Conservation (phyloP, 345 rosid genomes). For the Euphorbia pulcherrima region DNA sequence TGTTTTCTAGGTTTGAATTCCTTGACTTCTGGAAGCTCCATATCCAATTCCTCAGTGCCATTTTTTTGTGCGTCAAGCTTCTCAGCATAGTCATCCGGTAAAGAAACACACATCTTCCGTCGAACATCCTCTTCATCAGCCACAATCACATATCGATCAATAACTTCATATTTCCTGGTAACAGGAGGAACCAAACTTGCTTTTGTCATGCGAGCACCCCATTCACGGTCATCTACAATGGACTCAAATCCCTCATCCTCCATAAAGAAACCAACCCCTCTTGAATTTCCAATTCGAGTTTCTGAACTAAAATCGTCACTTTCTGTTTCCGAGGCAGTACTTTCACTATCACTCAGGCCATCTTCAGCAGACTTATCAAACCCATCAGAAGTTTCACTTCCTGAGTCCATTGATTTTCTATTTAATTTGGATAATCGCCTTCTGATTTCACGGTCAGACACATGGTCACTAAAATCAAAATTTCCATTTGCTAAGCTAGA, state of each 20-base stretch:
- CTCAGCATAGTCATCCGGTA: slow-evolving; percentile 95
- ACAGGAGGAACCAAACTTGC: slow-evolving; percentile 98
- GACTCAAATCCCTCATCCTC: slow-evolving; percentile 59
- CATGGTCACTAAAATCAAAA: slow-evolving; percentile 64
- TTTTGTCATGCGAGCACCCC: slow-evolving; percentile 99
- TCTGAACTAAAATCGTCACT: slow-evolving; percentile 79
- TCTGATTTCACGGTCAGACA: slow-evolving; percentile 88
- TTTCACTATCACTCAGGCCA: slow-evolving; percentile 59
- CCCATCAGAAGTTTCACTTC: slow-evolving; percentile 89
- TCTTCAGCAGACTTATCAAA: slow-evolving; percentile 56
- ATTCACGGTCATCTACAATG: slow-evolving; percentile 84
- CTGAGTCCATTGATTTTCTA: slow-evolving; percentile 74
- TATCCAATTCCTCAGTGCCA: slow-evolving; percentile 89
- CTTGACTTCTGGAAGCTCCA: slow-evolving; percentile 99
- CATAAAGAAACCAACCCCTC: slow-evolving; percentile 52
- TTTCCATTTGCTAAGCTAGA: slow-evolving; percentile 44
- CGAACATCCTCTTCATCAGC: slow-evolving; percentile 92
- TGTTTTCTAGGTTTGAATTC: slow-evolving; percentile 88
- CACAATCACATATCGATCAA: slow-evolving; percentile 71
- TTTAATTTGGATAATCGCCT: slow-evolving; percentile 80
- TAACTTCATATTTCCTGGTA: slow-evolving; percentile 92
- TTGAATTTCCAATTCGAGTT: slow-evolving; percentile 51
- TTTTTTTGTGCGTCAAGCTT: slow-evolving; percentile 82
- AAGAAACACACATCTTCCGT: slow-evolving; percentile 80
- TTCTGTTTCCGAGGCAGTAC: slow-evolving; percentile 80